Conservation (phyloP, 768 basidiomycete species). For the Phylloporus scabripes region DNA sequence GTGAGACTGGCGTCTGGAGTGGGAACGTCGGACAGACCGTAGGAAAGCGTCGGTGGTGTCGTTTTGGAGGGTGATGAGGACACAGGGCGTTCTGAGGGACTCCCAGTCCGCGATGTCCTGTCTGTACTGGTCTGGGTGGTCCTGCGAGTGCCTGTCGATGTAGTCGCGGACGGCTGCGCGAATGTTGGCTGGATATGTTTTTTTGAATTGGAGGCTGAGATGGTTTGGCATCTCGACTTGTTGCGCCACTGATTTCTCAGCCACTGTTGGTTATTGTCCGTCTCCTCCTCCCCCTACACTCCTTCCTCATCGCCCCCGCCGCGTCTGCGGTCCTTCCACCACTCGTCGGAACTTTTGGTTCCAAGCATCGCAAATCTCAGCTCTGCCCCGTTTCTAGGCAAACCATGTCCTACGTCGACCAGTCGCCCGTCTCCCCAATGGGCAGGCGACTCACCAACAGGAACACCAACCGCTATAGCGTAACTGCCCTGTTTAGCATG, state of each 20-base stretch:
- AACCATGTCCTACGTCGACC: constrained; percentile 57
- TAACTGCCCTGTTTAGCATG: constrained; percentile 94
- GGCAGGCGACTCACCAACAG: constrained; percentile 79
- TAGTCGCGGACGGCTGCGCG: constrained; percentile 55
- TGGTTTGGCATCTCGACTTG: constrained; percentile 77
- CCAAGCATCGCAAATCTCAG: constrained; percentile 3
- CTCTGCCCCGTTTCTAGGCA: constrained; percentile 17
- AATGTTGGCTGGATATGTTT: constrained; percentile 52
- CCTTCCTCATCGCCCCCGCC: not conserved
- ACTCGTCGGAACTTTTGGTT: constrained; percentile 6
- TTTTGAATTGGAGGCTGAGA: constrained; percentile 70
- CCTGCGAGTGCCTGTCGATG: constrained; percentile 59
- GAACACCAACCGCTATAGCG: constrained; percentile 94
- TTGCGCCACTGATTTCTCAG: constrained; percentile 13
- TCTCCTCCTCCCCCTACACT: constrained; percentile 5
- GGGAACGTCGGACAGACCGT: constrained; percentile 43
- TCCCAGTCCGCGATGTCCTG: constrained; percentile 73
- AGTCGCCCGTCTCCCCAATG: constrained; percentile 58
- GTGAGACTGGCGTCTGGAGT: constrained; percentile 1
- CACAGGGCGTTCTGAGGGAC: constrained; percentile 49
- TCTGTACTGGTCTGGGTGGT: constrained; percentile 81
- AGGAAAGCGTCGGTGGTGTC: constrained; percentile 46
- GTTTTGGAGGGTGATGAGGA: constrained; percentile 54
- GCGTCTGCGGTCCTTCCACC: not conserved
- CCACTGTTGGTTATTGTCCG: constrained; percentile 10